phyloP scores from a whole-genome alignment of 495 filamentous ascomycete species.

The Jackrogersella minutella region DNA sequence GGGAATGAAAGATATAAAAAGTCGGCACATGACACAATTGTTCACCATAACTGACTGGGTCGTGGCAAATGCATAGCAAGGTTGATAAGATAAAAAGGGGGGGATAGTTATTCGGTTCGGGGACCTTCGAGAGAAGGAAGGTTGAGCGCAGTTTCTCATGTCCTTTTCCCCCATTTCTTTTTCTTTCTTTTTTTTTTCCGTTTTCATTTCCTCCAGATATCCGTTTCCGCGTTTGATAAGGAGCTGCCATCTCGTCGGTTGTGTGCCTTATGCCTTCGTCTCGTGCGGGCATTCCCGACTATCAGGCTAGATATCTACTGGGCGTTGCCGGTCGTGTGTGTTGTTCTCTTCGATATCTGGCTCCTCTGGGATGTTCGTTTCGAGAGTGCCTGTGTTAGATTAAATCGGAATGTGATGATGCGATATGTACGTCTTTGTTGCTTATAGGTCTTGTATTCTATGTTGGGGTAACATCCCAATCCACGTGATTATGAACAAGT shows the following conservation, averaged over 20 bases:
- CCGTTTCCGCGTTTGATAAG: slow-evolving; percentile 2
- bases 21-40: slow-evolving; percentile 4
- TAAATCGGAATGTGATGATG: too few species aligned
- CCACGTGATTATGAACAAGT: too few species aligned
- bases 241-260: neutral
- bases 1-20: slow-evolving; percentile 20
- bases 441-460: too few species aligned
- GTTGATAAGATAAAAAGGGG: neutral
- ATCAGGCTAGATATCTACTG: neutral
- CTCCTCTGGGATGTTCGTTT: too few species aligned
- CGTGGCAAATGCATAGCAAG: slow-evolving; percentile 14
- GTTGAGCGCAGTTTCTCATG: neutral
- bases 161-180: neutral
- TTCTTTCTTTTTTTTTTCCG: too few species aligned
- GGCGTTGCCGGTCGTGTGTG: neutral
- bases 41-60: slow-evolving; percentile 4
- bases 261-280: neutral
- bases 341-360: neutral
- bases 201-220: slow-evolving; percentile 15
- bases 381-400: too few species aligned
- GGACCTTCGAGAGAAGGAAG: neutral
- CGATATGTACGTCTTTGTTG: too few species aligned
- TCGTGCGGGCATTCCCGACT: too few species aligned
- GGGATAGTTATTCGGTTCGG: neutral
- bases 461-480: too few species aligned